phyloP scores from a whole-genome alignment of 2,329 filamentous ascomycete species.

The Ampelomyces quisqualis region DNA sequence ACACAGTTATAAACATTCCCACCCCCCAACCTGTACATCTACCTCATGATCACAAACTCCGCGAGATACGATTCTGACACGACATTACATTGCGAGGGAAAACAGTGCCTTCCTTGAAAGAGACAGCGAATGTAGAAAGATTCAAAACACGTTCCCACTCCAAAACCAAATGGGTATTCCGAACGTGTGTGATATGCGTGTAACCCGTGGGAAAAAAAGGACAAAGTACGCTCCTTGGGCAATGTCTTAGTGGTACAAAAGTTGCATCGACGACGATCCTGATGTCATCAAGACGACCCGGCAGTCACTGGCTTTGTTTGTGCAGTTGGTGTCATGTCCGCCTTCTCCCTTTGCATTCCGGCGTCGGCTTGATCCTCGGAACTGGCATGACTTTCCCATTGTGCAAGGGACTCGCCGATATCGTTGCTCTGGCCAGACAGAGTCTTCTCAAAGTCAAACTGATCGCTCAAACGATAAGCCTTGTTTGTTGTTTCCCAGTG shows the following conservation, averaged over 20 bases:
- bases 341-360: constrained; percentile 1
- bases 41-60: too few relatives aligned
- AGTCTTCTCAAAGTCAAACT: constrained; percentile 77
- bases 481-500: constrained; percentile 98
- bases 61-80: too few relatives aligned
- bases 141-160: not conserved
- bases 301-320: not conserved
- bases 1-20: too few relatives aligned
- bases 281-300: not conserved
- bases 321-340: too few relatives aligned
- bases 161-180: not conserved
- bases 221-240: not conserved
- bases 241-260: not conserved
- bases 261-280: not conserved
- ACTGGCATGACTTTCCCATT: constrained; percentile 40
- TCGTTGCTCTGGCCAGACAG: constrained; percentile 41
- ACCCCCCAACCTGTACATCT: too few relatives aligned
- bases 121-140: too few relatives aligned
- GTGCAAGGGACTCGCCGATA: constrained; percentile 35
- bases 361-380: constrained; percentile 16
- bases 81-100: too few relatives aligned
- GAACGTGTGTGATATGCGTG: not conserved
- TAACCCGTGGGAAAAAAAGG: too few relatives aligned
- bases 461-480: constrained; percentile 85
- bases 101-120: too few relatives aligned